phyloP scores from a whole-genome alignment of 805 yeast genomes.

The Ascoidea asiatica region DNA sequence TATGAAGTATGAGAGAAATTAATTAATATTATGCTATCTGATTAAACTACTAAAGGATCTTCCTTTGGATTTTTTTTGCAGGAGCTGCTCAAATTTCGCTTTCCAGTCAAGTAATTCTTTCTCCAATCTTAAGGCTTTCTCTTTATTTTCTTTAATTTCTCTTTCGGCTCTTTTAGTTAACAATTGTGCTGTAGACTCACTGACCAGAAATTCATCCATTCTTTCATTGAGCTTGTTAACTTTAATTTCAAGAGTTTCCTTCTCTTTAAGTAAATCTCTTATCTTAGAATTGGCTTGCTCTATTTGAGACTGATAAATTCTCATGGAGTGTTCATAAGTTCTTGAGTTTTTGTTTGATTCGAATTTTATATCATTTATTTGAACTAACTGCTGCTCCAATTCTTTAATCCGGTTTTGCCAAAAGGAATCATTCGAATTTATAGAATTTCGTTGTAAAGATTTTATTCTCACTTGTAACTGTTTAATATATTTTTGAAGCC shows the following conservation, averaged over 20 bases:
- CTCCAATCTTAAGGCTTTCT: conserved; percentile 36
- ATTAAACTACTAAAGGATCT: neutral
- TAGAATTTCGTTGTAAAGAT: conserved; percentile 32
- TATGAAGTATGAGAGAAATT: too few relatives aligned
- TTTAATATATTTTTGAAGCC: conserved; percentile 39
- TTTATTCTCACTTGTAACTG: conserved; percentile 33
- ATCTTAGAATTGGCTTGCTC: conserved; percentile 37
- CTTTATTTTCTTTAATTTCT: conserved; percentile 41
- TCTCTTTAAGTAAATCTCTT: conserved; percentile 44
- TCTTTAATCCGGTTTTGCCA: conserved; percentile 46
- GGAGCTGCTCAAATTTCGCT: conserved; percentile 18
- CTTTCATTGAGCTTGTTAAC: conserved; percentile 30
- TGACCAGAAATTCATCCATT: conserved; percentile 27
- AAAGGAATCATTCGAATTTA: conserved; percentile 32
- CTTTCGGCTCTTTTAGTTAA: conserved; percentile 35
- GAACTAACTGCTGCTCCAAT: conserved; percentile 36
- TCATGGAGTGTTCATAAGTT: conserved; percentile 36
- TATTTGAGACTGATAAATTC: conserved; percentile 37
- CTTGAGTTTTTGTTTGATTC: conserved; percentile 39
- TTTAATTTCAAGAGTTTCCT: conserved; percentile 37
- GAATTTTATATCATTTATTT: conserved; percentile 31
- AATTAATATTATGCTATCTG: too few relatives aligned
- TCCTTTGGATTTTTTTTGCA: neutral
- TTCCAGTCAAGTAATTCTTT: conserved; percentile 47
- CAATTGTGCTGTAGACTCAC: conserved; percentile 30